These are phyloP conservation scores for Picochlorum sp. DNA, from an alignment of 139 green algal genomes.

Conservation along the genomic window DNA sequence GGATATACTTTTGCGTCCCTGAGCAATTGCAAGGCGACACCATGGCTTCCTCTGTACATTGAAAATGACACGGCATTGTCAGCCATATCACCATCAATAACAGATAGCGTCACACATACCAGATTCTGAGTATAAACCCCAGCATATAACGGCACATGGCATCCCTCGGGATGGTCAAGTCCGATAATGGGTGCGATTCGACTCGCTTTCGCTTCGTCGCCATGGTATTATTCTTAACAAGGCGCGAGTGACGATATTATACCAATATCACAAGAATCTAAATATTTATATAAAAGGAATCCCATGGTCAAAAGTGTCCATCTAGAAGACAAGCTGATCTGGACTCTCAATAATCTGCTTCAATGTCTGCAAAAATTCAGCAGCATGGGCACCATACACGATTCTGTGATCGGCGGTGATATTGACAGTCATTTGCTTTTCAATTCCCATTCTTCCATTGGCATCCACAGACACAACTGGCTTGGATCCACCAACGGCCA, in stretches of 20 bases:
- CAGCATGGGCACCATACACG: conserved; percentile 90
- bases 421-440: conserved; percentile 94
- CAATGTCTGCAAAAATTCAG: conserved; percentile 88
- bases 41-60: conserved; percentile 7
- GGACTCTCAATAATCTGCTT: conserved; percentile 84
- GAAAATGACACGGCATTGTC: not conserved
- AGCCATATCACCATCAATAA: not conserved
- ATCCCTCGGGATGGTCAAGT: not conserved
- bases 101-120: conserved; percentile 1
- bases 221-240: too few species aligned
- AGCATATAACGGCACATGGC: not conserved
- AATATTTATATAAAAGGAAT: not conserved
- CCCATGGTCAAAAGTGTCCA: not conserved
- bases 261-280: too few species aligned
- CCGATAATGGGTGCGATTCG: too few species aligned
- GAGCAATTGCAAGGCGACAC: conserved; percentile 19
- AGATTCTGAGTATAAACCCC: not conserved
- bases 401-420: conserved; percentile 93
- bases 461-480: conserved; percentile 80
- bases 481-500: conserved; percentile 83
- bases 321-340: conserved; percentile 64
- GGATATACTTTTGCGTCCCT: conserved; percentile 15
- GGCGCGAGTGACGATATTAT: too few species aligned
- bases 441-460: conserved; percentile 76
- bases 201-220: too few species aligned